Evolutionary conservation across 805 yeast genomes (phyloP).

Genomic region (Metschnikowia aberdeeniae): DNA sequence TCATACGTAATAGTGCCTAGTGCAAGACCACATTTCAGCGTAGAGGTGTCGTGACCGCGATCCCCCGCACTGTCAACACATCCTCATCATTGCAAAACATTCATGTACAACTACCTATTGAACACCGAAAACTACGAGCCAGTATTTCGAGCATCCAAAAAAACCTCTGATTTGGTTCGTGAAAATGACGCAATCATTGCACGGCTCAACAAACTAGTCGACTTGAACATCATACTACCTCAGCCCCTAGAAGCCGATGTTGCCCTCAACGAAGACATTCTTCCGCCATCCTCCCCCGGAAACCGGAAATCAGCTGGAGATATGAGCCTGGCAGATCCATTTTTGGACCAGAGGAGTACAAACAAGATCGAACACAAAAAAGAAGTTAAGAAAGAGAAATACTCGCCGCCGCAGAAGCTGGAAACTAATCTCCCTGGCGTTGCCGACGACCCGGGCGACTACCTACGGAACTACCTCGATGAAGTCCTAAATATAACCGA

Average conservation of each 20-base stretch:
- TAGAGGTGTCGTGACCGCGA: too few species aligned
- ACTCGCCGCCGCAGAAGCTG: too few species aligned
- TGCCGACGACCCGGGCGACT: conserved; percentile 11
- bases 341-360: background rate
- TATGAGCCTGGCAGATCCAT: background rate
- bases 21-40: too few species aligned
- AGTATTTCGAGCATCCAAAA: conserved; percentile 20
- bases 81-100: background rate
- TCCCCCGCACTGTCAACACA: too few species aligned
- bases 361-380: too few species aligned
- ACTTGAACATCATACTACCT: conserved; percentile 15
- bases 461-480: conserved; percentile 26
- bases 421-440: background rate
- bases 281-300: too few species aligned
- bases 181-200: conserved; percentile 24
- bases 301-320: background rate
- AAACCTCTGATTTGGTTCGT: conserved; percentile 18
- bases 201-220: conserved; percentile 22
- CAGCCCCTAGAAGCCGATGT: conserved; percentile 5
- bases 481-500: conserved; percentile 9
- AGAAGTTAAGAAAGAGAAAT: too few species aligned
- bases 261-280: background rate
- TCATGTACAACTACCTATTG: conserved; percentile 15
- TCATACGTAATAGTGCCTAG: too few species aligned
- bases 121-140: conserved; percentile 34